phyloP scores from a whole-genome alignment of 2,329 filamentous ascomycete species.

The Pezicula carpinea region DNA sequence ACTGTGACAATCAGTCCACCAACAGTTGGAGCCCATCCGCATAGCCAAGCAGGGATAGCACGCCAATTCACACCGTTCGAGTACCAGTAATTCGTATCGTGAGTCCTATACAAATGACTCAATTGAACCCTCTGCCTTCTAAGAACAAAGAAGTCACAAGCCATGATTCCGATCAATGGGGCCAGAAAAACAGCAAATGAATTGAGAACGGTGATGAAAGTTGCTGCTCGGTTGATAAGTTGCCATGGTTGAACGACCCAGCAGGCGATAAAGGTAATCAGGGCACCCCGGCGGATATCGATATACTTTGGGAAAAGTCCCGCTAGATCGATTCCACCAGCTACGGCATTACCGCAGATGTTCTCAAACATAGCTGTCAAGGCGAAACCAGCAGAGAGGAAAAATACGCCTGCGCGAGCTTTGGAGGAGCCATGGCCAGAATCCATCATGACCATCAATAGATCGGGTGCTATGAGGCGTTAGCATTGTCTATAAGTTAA shows the following conservation, averaged over 20 bases:
- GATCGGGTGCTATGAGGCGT: conserved; percentile 1
- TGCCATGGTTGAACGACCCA: conserved; percentile 41
- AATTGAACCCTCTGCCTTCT: conserved; percentile 35
- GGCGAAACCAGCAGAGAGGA: conserved; percentile 7
- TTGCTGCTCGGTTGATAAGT: conserved; percentile 34
- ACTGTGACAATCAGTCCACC: conserved; percentile 8
- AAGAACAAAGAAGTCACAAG: conserved; percentile 52
- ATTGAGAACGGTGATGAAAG: conserved; percentile 41
- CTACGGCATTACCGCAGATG: conserved; percentile 43
- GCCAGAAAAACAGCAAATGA: conserved; percentile 43
- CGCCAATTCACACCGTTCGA: conserved; percentile 39
- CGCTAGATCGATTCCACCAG: conserved; percentile 50
- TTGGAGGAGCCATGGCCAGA: conserved; percentile 32
- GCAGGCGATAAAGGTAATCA: conserved; percentile 38
- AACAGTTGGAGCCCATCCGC: conserved; percentile 22
- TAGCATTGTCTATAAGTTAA: conserved; percentile 25
- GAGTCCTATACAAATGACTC: conserved; percentile 36
- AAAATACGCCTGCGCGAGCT: conserved; percentile 8
- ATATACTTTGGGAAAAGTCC: conserved; percentile 47
- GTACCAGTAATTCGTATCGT: conserved; percentile 37
- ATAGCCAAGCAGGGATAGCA: conserved; percentile 33
- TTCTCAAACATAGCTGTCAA: conserved; percentile 32
- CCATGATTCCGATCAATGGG: conserved; percentile 47
- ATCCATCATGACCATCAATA: conserved; percentile 11
- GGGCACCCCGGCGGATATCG: conserved; percentile 49